Conservation (phyloP, 2,329 filamentous ascomycete genomes). For the Neonectria faginata region DNA sequence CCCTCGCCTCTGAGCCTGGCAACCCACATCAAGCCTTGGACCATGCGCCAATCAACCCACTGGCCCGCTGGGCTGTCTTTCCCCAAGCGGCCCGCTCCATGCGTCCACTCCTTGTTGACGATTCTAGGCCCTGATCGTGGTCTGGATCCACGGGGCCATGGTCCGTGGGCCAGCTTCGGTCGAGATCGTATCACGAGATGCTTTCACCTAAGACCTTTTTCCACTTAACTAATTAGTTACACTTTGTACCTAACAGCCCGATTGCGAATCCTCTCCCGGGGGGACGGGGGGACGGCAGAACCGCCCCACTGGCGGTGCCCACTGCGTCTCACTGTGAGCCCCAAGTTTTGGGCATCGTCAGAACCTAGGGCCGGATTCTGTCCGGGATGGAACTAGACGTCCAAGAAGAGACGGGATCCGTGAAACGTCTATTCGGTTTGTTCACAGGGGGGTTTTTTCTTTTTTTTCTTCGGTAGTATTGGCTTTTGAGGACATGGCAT, state of each 20-base stretch:
- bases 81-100: slow-evolving; percentile 4
- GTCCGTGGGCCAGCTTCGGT: slow-evolving; percentile 11
- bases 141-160: slow-evolving; percentile 1
- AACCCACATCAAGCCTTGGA: background rate
- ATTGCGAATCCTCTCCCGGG: slow-evolving; percentile 1
- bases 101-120: background rate
- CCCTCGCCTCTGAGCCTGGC: background rate
- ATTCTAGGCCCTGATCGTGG: slow-evolving; percentile 1
- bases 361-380: slow-evolving; percentile 17
- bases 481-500: background rate
- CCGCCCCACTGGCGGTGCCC: background rate
- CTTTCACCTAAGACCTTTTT: slow-evolving; percentile 37
- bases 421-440: background rate
- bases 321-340: slow-evolving; percentile 17
- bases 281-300: too few relatives aligned
- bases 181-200: slow-evolving; percentile 44
- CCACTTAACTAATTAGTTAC: background rate
- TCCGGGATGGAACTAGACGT: slow-evolving; percentile 15
- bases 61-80: background rate
- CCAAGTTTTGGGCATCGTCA: slow-evolving; percentile 18
- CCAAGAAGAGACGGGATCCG: background rate
- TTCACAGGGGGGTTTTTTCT: background rate
- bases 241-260: slow-evolving; percentile 3
- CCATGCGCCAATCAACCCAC: slow-evolving; percentile 7
- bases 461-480: background rate